Percentiles rank a stretch among this genome's conserved stretches.
Conservation (phyloP, 2,329 filamentous ascomycete species). For the Hysterium pulicare region DNA sequence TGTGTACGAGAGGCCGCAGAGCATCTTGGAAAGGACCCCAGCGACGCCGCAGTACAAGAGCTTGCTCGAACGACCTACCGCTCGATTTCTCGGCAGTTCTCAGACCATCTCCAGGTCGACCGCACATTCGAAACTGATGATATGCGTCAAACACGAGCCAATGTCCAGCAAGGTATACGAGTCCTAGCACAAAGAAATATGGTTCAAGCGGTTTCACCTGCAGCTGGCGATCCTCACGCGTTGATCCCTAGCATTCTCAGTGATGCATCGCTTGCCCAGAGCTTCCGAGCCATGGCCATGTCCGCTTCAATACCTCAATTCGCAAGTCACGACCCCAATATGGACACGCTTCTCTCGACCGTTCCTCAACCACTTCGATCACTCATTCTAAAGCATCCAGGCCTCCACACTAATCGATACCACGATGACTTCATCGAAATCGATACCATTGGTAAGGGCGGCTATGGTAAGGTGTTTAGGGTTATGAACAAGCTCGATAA, state of each 20-base stretch:
- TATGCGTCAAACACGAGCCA: constrained; percentile 29
- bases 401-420: constrained; percentile 31
- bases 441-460: constrained; percentile 59
- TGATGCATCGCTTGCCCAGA: background rate
- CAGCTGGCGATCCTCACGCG: background rate
- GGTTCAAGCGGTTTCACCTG: constrained; percentile 11
- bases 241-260: background rate
- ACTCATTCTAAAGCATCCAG: constrained; percentile 25
- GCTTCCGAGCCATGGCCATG: background rate
- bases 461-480: constrained; percentile 63
- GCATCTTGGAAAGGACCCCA: constrained; percentile 27
- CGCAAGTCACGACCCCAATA: background rate
- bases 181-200: constrained; percentile 23
- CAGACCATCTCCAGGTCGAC: constrained; percentile 33
- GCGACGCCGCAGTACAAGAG: constrained; percentile 36
- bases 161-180: constrained; percentile 39
- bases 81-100: constrained; percentile 35
- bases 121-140: constrained; percentile 37
- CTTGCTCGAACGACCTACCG: constrained; percentile 39
- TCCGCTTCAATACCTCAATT: background rate
- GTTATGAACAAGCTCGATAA: constrained; percentile 60
- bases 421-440: constrained; percentile 37
- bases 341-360: background rate
- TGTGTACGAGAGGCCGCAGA: constrained; percentile 39
- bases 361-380: constrained; percentile 5